Evolutionary conservation across 495 filamentous ascomycete species (phyloP).

Genomic region (Lasiosphaeris hirsuta): DNA sequence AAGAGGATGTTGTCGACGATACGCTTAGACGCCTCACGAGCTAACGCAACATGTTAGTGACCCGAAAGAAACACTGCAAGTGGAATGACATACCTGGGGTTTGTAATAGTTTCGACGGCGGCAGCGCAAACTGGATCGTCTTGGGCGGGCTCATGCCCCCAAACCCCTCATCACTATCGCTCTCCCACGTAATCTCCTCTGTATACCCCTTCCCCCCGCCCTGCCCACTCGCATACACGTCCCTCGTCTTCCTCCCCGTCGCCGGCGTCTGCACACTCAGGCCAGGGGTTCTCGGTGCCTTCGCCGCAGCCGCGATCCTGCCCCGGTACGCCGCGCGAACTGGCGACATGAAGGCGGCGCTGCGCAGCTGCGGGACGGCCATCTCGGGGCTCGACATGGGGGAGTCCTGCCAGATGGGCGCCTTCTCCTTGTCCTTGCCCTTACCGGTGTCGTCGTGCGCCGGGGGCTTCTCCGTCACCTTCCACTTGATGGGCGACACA

Average conservation of each 20-base stretch:
- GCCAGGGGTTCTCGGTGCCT: slow-evolving; percentile 61
- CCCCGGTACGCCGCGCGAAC: slow-evolving; percentile 29
- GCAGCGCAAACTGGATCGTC: slow-evolving; percentile 95
- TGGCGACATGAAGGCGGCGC: slow-evolving; percentile 84
- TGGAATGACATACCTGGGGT: slow-evolving; percentile 69
- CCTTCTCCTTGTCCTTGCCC: slow-evolving; percentile 36
- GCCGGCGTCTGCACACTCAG: slow-evolving; percentile 74
- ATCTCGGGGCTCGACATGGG: slow-evolving; percentile 75
- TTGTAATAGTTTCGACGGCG: slow-evolving; percentile 79
- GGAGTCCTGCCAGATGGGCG: slow-evolving; percentile 48
- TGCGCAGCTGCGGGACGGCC: slow-evolving; percentile 74
- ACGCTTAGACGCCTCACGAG: slow-evolving; percentile 82
- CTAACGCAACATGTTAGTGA: slow-evolving; percentile 34
- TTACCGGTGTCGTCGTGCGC: slow-evolving; percentile 14
- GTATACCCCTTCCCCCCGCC: slow-evolving; percentile 36
- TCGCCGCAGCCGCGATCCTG: slow-evolving; percentile 12
- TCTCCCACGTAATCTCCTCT: slow-evolving; percentile 62
- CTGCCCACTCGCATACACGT: slow-evolving; percentile 31
- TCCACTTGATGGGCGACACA: slow-evolving; percentile 37
- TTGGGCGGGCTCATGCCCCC: slow-evolving; percentile 84
- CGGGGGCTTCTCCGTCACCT: slow-evolving; percentile 27
- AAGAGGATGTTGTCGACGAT: slow-evolving; percentile 89
- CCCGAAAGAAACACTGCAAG: not conserved
- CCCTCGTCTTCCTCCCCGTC: slow-evolving; percentile 40
- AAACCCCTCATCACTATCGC: slow-evolving; percentile 58